Evolutionary conservation across 441 rosid genomes (phyloP).

Genomic region (Metrosideros polymorpha): DNA sequence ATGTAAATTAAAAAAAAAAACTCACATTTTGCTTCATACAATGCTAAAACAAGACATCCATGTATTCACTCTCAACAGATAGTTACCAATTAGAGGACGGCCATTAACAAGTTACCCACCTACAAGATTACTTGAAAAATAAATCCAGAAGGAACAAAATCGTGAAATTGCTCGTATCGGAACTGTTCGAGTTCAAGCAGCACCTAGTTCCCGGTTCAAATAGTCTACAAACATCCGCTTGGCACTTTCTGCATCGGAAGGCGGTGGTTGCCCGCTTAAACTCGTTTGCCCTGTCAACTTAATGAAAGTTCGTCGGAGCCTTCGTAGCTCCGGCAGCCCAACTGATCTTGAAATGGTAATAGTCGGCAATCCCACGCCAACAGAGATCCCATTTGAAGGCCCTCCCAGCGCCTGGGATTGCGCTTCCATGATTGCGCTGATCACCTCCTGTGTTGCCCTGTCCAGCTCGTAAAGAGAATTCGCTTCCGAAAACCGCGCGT

Average conservation of each 20-base stretch:
- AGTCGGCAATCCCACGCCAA: slow-evolving; percentile 53
- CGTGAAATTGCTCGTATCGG: neutral
- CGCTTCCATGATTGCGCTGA: slow-evolving; percentile 60
- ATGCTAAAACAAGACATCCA: neutral
- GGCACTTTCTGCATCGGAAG: slow-evolving; percentile 78
- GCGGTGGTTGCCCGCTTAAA: slow-evolving; percentile 76
- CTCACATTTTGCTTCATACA: neutral
- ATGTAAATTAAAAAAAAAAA: neutral
- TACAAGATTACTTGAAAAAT: neutral
- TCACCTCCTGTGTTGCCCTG: slow-evolving; percentile 83
- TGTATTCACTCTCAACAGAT: neutral
- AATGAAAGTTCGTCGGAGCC: slow-evolving; percentile 72
- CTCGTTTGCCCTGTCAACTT: slow-evolving; percentile 88
- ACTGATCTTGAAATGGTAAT: slow-evolving; percentile 52
- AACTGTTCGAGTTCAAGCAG: slow-evolving; percentile 12
- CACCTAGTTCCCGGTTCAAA: slow-evolving; percentile 78
- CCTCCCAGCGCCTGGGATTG: slow-evolving; percentile 71
- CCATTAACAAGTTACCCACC: neutral
- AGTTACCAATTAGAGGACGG: neutral
- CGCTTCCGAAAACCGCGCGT: slow-evolving; percentile 54
- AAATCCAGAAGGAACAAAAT: neutral
- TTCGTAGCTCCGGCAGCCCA: slow-evolving; percentile 79
- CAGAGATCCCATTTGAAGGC: slow-evolving; percentile 43
- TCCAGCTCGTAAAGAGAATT: slow-evolving; percentile 83
- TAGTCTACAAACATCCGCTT: slow-evolving; percentile 91